Evolutionary conservation across 176 grass and related monocot species (phyloP).

Genomic region (Aegilops sharonensis): DNA sequence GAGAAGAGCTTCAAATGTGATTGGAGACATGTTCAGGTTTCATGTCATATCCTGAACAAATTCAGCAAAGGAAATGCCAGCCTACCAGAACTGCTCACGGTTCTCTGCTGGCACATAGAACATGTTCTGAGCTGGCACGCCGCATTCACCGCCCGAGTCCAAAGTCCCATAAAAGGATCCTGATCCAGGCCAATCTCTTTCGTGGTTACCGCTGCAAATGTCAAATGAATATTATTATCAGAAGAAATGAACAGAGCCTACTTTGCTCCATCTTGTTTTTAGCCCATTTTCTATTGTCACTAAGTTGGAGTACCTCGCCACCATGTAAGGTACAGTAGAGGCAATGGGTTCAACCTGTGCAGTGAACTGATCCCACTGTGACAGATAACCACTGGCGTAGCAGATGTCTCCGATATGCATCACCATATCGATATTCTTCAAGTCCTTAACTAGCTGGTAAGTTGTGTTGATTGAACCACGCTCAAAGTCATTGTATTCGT

Average conservation of each 20-base stretch:
- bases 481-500: slow-evolving; percentile 79
- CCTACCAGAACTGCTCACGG: slow-evolving; percentile 76
- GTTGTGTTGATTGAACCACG: slow-evolving; percentile 83
- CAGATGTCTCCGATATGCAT: slow-evolving; percentile 79
- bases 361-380: slow-evolving; percentile 97
- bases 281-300: background rate
- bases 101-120: slow-evolving; percentile 94
- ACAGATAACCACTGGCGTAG: slow-evolving; percentile 91
- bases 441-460: slow-evolving; percentile 75
- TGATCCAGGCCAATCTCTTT: slow-evolving; percentile 90
- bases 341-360: slow-evolving; percentile 87
- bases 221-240: too few relatives aligned
- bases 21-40: background rate
- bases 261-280: background rate
- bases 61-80: background rate
- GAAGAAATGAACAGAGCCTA: too few relatives aligned
- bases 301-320: slow-evolving; percentile 50
- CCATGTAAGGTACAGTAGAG: slow-evolving; percentile 79
- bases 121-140: slow-evolving; percentile 84
- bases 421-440: slow-evolving; percentile 86
- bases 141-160: slow-evolving; percentile 91
- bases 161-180: slow-evolving; percentile 87
- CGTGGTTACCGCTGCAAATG: slow-evolving; percentile 74
- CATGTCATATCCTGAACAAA: background rate
- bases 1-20: background rate